Base-by-base conservation (phyloP, 805 yeast genomes). In the Tetrapisispora phaffii region DNA sequence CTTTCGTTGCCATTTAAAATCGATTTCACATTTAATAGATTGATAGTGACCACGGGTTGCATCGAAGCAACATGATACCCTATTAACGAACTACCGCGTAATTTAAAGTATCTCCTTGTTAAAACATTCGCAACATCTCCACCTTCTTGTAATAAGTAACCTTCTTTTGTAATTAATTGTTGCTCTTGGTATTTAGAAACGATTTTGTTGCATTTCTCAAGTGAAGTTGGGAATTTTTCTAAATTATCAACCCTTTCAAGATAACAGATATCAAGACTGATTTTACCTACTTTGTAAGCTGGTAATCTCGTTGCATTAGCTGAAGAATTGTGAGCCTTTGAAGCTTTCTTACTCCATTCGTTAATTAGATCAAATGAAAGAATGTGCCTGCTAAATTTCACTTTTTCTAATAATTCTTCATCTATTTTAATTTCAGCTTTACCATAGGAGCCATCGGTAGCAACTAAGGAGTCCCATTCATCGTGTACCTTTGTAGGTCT, bases 371-470 rank as follows among this genome's bases (percentile, higher is more conserved):
- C 47, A 40, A 53, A 39, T 4, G 43, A 26, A 2, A 48, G 24
- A 2, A 44, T 28, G 19, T 45, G 45, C 19, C 44, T 35, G 6
- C 41, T 47, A 33, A 52, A 59, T 35, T 47, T 44, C 16, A 41
- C 39, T 24, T 46, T 38, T 1, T 49, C 32, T 33, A 63, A 47
- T 34, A 52, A 51, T 4, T 40, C 46, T 4, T 49, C 47, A 44
- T 51, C 44, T 7, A 63, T 38, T 8, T 74, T 74, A 44, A 89
- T 69, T 53, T 82, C 79, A 44, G 84, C 76, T 55, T 90, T 73
- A 8, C 87, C 96, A 71, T 85, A 88, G 32, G 96, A 85, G 1
- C 97, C 97, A 61, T 87, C 94, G 29, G 72, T 71, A 1, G 97
- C 96, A 50, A 87, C 73, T 45, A 75, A 66, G 29, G 69, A 62